Evolutionary conservation across 2,329 filamentous ascomycete species (phyloP), one percentile per base, ranked within the genome.

Genomic region (Colletotrichum falcatum): DNA sequence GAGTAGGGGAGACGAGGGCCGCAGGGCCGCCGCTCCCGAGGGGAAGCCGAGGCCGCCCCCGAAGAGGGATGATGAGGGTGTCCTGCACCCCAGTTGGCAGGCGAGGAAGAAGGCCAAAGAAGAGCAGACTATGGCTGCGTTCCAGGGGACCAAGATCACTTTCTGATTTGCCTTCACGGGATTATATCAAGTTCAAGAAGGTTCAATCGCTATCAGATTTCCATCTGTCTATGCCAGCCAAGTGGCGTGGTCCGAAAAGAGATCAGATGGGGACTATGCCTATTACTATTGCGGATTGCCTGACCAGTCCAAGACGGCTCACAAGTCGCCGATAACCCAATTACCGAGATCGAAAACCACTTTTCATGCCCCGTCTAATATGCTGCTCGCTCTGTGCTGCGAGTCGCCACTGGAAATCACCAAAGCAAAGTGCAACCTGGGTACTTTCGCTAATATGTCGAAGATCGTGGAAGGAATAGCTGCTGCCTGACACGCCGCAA

Each of bases 41-140:
- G 67, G 39, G 20, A 64, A 65, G 55, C 72, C 75, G 23, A 77
- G 74, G 58, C 81, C 78, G 73, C 78, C 78, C 14, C 74, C 78
- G 28, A 78, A 81, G 66, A 85, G 81, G 74, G 83, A 85, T 67
- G 85, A 88, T 55, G 84, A 87, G 9, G 87, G 88, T 0, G 74
- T 85, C 4, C 77, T 92, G 74, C 90, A 92, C 82, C 87, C 89
- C 1, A 90, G 87, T 75, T 92, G 90, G 90, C 87, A 87, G 73
- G 89, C 89, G 66, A 87, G 84, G 73, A 89, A 89, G 80, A 87
- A 87, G 79, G 86, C 86, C 1, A 90, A 91, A 79, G 87, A 89
- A 74, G 81, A 81, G 71, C 81, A 86, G 72, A 83, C 86, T 75
- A 84, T 83, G 55, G 84, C 83, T 28, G 79, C 81, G 28, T 90